A percentile compares a stretch with the other conserved stretches of the same genome.
Conservation (phyloP, 257 asterid species). For the Nemophila menziesii region DNA sequence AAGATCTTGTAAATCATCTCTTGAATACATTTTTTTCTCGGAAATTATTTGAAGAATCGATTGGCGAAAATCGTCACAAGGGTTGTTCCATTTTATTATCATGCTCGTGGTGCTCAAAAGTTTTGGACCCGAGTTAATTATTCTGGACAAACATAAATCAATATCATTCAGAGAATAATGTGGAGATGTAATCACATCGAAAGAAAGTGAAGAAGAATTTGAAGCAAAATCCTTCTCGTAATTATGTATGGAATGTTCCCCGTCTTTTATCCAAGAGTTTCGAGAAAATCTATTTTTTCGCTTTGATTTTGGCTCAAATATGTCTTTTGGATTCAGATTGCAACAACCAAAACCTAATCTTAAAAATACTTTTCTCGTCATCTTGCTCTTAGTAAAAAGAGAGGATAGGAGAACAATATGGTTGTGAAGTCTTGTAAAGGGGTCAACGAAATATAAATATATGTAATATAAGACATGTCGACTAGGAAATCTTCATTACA, state of each 20-base stretch:
- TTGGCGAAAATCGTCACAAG: conserved; percentile 54
- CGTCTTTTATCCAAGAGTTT: too few species aligned
- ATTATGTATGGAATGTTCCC: neutral
- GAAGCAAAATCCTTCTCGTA: conserved; percentile 20
- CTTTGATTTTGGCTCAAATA: conserved; percentile 27
- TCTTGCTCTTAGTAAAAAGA: conserved; percentile 17
- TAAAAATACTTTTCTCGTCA: conserved; percentile 25
- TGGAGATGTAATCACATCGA: conserved; percentile 14
- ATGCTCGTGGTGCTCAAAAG: conserved; percentile 44
- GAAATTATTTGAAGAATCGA: conserved; percentile 76
- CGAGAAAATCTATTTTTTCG: conserved; percentile 23
- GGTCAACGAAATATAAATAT: too few species aligned
- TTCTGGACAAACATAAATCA: neutral
- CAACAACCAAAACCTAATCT: conserved; percentile 39
- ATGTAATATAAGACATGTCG: too few species aligned
- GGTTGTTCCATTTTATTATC: conserved; percentile 57
- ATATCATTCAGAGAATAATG: conserved; percentile 10
- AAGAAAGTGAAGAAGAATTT: conserved; percentile 18
- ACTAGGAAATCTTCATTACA: too few species aligned
- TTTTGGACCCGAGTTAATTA: conserved; percentile 13
- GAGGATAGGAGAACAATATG: too few species aligned
- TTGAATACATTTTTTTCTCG: conserved; percentile 39
- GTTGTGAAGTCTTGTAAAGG: too few species aligned
- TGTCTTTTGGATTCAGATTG: conserved; percentile 26
- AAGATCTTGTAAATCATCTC: conserved; percentile 51